Evolutionary conservation across 768 basidiomycete genomes (phyloP), one percentile per base, ranked within the genome.

Genomic region (Kwoniella dejecticola): DNA sequence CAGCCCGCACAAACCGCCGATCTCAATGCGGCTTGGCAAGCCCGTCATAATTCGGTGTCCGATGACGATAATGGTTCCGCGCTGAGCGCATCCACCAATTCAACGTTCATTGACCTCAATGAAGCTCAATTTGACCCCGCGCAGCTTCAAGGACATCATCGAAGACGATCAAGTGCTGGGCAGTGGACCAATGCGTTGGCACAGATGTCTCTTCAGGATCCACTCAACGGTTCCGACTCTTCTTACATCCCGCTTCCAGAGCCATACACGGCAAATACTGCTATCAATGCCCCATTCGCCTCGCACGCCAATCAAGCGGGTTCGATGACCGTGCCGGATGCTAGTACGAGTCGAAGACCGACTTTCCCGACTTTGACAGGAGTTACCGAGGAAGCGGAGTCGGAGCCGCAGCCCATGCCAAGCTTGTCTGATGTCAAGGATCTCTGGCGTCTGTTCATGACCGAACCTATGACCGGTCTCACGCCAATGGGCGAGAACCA

Each of bases 381-480:
- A 23, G 53, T 62, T 8, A 26, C 21, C 10, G 60, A 62, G 26
- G 60, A 50, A 21, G 12, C 52, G 7, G 60, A 57, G n/a, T 10
- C 42, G 2, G 57, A 59, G 19, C 3, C 57, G 11, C 30, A 29
- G 24, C 45, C 40, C 5, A 61, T 69, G 47, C 70, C 75, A 4
- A 74, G 67, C 55, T 59, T 71, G 42, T 54, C 63, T 11, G 76
- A 77, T 57, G 68, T 73, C 41, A 75, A 77, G 56, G 76, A 77
- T 63, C 49, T 72, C 1, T 77, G 76, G 76, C 69, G 70, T 41
- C 19, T 70, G 56, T 77, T 72, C 60, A 75, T 76, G 71, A 48
- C 69, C 2, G 74, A 75, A 23, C 71, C 71, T 2, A 66, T 71
- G 64, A 60, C 58, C 11, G 69, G 72, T 8, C 59, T 57, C 17